Evolutionary conservation across 768 basidiomycete species (phyloP), one percentile per base, ranked within the genome.

Genomic region (Dentipellis sp.): DNA sequence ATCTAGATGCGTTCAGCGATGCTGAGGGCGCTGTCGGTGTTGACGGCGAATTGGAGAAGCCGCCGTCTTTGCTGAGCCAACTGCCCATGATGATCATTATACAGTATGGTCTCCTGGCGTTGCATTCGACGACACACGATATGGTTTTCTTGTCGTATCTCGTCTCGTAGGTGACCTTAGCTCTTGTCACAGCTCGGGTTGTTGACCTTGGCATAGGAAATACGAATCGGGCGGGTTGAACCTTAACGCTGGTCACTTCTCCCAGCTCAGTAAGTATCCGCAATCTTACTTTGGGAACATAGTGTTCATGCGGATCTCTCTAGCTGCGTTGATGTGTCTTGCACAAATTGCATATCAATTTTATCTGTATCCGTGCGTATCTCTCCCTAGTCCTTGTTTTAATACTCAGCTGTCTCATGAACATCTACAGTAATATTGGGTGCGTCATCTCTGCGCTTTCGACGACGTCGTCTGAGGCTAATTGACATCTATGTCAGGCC

Each of bases 331-430:
- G 55, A 95, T 97, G 94, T 94, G 91, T 69, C 76, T 93, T n/a
- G 89, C 84, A 58, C 93, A 94, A 68, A 88, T 97, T 52, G 82
- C 84, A 38, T 95, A 94, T 66, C 94, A 94, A 65, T 94, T 92
- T 66, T 83, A 91, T 65, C 77, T 91, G 37, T 93, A 93, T 75
- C 90, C 90, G 88, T 92, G 65, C 70, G 89, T 77, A 53, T 47
- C 0, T 35, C 22, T 39, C 29, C 45, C 16, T 21, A n/a, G n/a
- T 38, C 12, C 12, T 2, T 40, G 7, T 4, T 51, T 38, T 14
- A 36, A 36, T 47, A 56, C 34, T 60, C 4, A 58, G 36, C 22
- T 50, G 23, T 22, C 45, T 16, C 11, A n/a, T 23, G 10, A 19
- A 16, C 2, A 6, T 37, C 54, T 49, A 14, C 38, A 73, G 72